Conservation (phyloP, 2,329 filamentous ascomycete genomes). For the Hypoxylon sp. region DNA sequence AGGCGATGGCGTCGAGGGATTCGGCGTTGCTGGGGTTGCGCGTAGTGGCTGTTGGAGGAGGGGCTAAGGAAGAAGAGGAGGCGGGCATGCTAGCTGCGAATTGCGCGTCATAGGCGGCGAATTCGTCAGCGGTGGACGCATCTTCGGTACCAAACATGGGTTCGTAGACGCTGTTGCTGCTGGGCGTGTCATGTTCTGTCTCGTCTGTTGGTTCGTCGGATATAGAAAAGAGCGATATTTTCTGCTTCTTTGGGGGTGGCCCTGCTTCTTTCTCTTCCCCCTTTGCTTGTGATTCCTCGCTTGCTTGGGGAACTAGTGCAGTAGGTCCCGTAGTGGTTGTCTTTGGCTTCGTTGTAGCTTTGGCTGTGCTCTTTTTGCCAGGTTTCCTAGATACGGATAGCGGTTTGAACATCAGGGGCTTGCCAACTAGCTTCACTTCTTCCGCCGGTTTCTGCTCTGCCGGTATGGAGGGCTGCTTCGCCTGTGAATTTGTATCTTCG, state of each 20-base stretch:
- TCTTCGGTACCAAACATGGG: slow-evolving; percentile 63
- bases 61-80: slow-evolving; percentile 48
- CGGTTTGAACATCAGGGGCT: slow-evolving; percentile 89
- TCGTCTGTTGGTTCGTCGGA: slow-evolving; percentile 56
- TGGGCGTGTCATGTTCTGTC: slow-evolving; percentile 45
- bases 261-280: slow-evolving; percentile 33
- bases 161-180: slow-evolving; percentile 61
- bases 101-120: slow-evolving; percentile 55
- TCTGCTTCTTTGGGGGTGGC: slow-evolving; percentile 65
- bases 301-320: slow-evolving; percentile 36
- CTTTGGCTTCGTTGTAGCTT: slow-evolving; percentile 44
- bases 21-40: slow-evolving; percentile 49
- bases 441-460: slow-evolving; percentile 71
- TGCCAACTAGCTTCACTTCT: slow-evolving; percentile 79
- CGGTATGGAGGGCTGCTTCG: slow-evolving; percentile 65
- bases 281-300: slow-evolving; percentile 16
- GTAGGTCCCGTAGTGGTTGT: slow-evolving; percentile 22
- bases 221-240: slow-evolving; percentile 79
- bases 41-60: slow-evolving; percentile 46
- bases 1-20: slow-evolving; percentile 78
- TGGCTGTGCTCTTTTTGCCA: slow-evolving; percentile 74
- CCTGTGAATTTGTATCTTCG: slow-evolving; percentile 54
- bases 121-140: slow-evolving; percentile 52
- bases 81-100: slow-evolving; percentile 28
- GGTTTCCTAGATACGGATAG: slow-evolving; percentile 85